phyloP scores from a whole-genome alignment of 257 asterid species.

The Solanum corneliomulleri region DNA sequence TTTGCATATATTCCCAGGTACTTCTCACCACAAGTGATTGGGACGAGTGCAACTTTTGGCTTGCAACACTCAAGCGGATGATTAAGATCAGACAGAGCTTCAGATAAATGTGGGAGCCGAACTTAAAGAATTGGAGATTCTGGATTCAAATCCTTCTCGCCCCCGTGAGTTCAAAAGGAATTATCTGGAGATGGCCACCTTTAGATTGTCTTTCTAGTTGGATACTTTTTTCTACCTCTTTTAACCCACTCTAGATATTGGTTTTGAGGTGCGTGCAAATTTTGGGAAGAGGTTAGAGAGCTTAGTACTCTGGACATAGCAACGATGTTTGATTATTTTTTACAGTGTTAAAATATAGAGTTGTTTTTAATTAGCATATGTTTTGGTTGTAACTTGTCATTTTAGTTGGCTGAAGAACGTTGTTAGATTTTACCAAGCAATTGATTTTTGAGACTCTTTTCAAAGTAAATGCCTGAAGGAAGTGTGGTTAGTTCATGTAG shows the following conservation, averaged over 20 bases:
- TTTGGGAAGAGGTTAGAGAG: constrained; percentile 1
- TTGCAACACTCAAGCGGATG: constrained; percentile 83
- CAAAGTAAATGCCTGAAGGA: not conserved
- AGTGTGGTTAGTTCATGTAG: not conserved
- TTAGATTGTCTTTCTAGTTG: not conserved
- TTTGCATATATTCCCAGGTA: constrained; percentile 31
- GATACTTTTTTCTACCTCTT: not conserved
- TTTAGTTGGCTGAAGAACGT: not conserved
- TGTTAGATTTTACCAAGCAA: not conserved
- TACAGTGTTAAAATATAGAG: not conserved
- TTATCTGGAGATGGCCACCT: not conserved
- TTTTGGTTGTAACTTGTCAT: not conserved
- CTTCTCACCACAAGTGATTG: constrained; percentile 89
- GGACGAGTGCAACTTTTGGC: constrained; percentile 98
- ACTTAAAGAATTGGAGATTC: not conserved
- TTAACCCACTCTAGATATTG: constrained; percentile 1
- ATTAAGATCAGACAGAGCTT: constrained; percentile 75
- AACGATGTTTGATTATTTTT: not conserved
- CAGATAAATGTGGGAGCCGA: constrained; percentile 26
- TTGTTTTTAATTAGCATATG: not conserved
- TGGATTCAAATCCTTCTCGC: not conserved
- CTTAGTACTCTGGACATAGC: not conserved
- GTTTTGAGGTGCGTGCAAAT: not conserved
- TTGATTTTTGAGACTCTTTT: not conserved
- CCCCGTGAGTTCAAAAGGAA: not conserved